phyloP scores from a whole-genome alignment of 2,329 filamentous ascomycete genomes.

The Pseudogymnoascus sp. region DNA sequence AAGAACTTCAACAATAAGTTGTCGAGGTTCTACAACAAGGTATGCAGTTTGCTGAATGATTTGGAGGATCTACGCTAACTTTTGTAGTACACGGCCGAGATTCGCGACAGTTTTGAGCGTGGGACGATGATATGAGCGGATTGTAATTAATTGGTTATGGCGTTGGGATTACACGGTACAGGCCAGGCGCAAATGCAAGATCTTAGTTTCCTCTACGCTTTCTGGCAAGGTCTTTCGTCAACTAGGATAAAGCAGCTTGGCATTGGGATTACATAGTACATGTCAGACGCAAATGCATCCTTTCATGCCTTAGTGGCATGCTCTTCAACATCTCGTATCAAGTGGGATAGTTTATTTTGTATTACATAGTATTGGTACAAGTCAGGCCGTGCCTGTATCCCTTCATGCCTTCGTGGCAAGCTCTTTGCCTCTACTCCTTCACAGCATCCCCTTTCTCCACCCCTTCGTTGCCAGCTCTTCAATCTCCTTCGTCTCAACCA shows the following conservation, averaged over 20 bases:
- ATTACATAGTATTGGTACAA: slow-evolving; percentile 3
- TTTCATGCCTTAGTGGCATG: slow-evolving; percentile 7
- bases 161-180: background rate
- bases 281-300: too few relatives aligned
- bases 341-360: too few relatives aligned
- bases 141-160: slow-evolving; percentile 10
- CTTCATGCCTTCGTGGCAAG: too few relatives aligned
- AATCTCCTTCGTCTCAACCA: slow-evolving; percentile 71
- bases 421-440: slow-evolving; percentile 22
- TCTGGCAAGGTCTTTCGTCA: too few relatives aligned
- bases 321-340: background rate
- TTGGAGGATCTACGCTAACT: slow-evolving; percentile 20
- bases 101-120: slow-evolving; percentile 93
- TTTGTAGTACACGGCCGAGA: slow-evolving; percentile 77
- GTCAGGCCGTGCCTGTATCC: background rate
- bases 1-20: slow-evolving; percentile 99
- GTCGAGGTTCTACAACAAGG: slow-evolving; percentile 90
- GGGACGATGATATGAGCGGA: slow-evolving; percentile 78
- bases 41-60: slow-evolving; percentile 25
- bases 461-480: slow-evolving; percentile 72
- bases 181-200: background rate
- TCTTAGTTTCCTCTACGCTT: background rate
- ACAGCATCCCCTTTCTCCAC: slow-evolving; percentile 90
- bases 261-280: too few relatives aligned
- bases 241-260: too few relatives aligned